A percentile compares a stretch with the other conserved stretches of the same genome.
phyloP scores from a whole-genome alignment of 2,329 filamentous ascomycete species.

The Calonectria montana region DNA sequence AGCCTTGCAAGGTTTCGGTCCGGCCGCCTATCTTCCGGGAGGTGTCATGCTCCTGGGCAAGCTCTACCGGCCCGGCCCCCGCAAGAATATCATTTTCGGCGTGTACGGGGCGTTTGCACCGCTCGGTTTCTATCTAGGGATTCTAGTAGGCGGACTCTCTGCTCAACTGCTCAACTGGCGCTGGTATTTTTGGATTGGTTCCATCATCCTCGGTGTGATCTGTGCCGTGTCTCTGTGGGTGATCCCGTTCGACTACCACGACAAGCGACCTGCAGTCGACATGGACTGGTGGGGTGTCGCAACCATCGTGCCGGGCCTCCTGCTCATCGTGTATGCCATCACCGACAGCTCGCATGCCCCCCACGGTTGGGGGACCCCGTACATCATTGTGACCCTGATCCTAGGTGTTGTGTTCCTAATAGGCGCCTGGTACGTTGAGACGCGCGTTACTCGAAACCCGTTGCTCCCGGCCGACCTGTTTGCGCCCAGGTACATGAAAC shows the following conservation, averaged over 20 bases:
- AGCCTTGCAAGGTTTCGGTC: conserved; percentile 79
- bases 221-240: conserved; percentile 56
- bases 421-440: conserved; percentile 71
- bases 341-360: conserved; percentile 73
- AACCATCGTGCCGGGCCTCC: conserved; percentile 66
- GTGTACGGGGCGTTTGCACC: conserved; percentile 69
- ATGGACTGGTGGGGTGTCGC: conserved; percentile 73
- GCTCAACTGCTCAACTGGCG: conserved; percentile 71
- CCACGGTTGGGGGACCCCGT: conserved; percentile 71
- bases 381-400: conserved; percentile 71
- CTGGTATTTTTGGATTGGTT: conserved; percentile 78
- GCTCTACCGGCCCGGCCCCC: conserved; percentile 75
- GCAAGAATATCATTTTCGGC: conserved; percentile 75
- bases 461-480: conserved; percentile 74
- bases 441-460: conserved; percentile 68
- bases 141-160: conserved; percentile 73
- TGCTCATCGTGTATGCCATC: conserved; percentile 75
- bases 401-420: conserved; percentile 65
- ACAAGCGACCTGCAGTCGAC: conserved; percentile 33
- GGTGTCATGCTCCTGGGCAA: conserved; percentile 77
- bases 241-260: conserved; percentile 49
- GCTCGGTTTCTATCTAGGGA: conserved; percentile 71
- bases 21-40: conserved; percentile 78
- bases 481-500: conserved; percentile 65
- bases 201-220: conserved; percentile 56